A percentile compares a stretch with the other conserved stretches of the same genome.
phyloP scores from a whole-genome alignment of 805 yeast genomes.

The Jamesozyma rosinii region DNA sequence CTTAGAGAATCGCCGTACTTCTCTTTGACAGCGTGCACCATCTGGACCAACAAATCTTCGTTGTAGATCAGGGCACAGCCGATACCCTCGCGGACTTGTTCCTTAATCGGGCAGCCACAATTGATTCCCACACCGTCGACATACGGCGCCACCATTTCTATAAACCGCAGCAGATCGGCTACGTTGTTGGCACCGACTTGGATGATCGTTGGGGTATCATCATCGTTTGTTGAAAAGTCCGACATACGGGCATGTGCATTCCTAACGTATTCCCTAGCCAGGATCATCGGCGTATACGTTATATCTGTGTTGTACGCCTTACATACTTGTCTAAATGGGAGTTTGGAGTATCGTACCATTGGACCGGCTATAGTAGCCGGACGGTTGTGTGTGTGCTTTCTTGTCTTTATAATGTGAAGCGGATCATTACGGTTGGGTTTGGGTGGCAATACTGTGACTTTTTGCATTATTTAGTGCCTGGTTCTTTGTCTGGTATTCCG shows the following conservation, averaged over 20 bases:
- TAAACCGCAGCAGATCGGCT: slow-evolving; percentile 70
- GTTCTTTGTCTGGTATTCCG: background rate
- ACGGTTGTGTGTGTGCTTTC: slow-evolving; percentile 37
- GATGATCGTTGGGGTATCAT: slow-evolving; percentile 66
- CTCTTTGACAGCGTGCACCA: slow-evolving; percentile 77
- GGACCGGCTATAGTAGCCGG: slow-evolving; percentile 78
- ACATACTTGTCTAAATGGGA: slow-evolving; percentile 79
- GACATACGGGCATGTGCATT: slow-evolving; percentile 69
- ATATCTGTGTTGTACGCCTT: slow-evolving; percentile 69
- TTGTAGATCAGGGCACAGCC: slow-evolving; percentile 92
- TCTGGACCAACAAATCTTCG: slow-evolving; percentile 66
- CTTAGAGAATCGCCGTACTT: slow-evolving; percentile 64
- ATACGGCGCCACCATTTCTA: slow-evolving; percentile 80
- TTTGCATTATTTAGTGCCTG: background rate
- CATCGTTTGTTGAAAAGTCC: slow-evolving; percentile 73
- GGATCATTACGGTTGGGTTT: slow-evolving; percentile 42
- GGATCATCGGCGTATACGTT: slow-evolving; percentile 91
- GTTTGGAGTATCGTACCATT: slow-evolving; percentile 92
- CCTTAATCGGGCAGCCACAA: slow-evolving; percentile 96
- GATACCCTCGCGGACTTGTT: slow-evolving; percentile 89
- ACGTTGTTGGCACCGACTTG: slow-evolving; percentile 88
- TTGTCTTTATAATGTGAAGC: slow-evolving; percentile 38
- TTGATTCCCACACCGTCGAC: slow-evolving; percentile 91
- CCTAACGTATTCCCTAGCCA: slow-evolving; percentile 90
- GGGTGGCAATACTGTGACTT: slow-evolving; percentile 1